Evolutionary conservation across 2,329 filamentous ascomycete genomes (phyloP), one percentile per base, ranked within the genome.

Genomic region (Fusarium keratoplasticum): DNA sequence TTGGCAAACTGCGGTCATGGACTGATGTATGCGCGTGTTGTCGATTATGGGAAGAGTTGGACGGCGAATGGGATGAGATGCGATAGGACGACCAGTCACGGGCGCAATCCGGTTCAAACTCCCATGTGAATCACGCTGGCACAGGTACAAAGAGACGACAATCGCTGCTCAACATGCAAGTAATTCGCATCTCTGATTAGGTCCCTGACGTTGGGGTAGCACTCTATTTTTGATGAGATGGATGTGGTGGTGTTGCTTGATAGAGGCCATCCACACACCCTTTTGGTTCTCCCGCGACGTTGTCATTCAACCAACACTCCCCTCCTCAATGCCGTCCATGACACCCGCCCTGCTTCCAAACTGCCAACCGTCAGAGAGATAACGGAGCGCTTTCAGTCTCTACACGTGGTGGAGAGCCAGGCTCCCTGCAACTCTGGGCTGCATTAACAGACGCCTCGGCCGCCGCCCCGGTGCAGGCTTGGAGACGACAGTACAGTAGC

Each of bases 261-360:
- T 68, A 42, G 62, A 63, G 57, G 61, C 71, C 71, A 61, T 69
- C 64, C 71, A 68, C 64, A 68, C 64, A 61, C 42, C 42, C 54
- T 57, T 50, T 31, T 68, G 31, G 47, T n/a, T 44, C 63, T 40
- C 59, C 50, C 25, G 29, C n/a, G 31, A 44, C 40, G 63, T 73
- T 74, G 64, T 69, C 71, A 64, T 54, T 50, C 18, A n/a, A 59
- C 47, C 42, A 72, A 66, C 71, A 74, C 71, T 72, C 68, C 64
- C 71, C 71, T 55, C 64, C 64, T 65, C 52, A 68, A 66, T 31
- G 29, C 57, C 55, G 70, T 29, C 31, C 35, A 44, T 38, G 25
- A 44, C 16, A 61, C 36, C 22, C 36, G 29, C 36, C 31, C 33
- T 25, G 16, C 57, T 27, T 59, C 40, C 25, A 59, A 59, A 27